These are phyloP conservation scores for Westerdykella aurantiaca DNA, from an alignment of 2,329 filamentous ascomycete species.

Conservation along the genomic window DNA sequence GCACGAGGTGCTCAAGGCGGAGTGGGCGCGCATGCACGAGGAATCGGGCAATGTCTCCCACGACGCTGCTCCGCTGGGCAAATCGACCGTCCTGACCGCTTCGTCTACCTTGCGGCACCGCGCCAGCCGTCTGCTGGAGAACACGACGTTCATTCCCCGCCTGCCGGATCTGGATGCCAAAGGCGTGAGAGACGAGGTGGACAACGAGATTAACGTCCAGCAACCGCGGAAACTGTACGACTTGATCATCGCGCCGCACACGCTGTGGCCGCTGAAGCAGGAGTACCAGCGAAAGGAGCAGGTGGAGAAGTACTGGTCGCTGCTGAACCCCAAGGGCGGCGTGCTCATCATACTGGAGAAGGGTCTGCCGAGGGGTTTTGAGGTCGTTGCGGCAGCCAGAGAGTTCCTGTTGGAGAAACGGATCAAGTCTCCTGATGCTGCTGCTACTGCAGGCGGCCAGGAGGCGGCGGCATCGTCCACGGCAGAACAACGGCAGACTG, in stretches of 20 bases:
- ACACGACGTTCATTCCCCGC: slow-evolving; percentile 87
- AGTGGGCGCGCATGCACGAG: slow-evolving; percentile 66
- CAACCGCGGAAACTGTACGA: slow-evolving; percentile 71
- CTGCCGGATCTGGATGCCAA: slow-evolving; percentile 79
- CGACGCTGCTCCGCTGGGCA: slow-evolving; percentile 54
- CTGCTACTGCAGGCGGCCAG: slow-evolving; percentile 37
- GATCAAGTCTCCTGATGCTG: slow-evolving; percentile 60
- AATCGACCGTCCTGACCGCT: slow-evolving; percentile 73
- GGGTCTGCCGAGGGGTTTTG: slow-evolving; percentile 84
- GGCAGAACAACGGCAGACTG: slow-evolving; percentile 21
- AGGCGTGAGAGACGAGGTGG: slow-evolving; percentile 29
- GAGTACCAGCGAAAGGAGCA: slow-evolving; percentile 71
- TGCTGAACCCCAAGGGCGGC: slow-evolving; percentile 77
- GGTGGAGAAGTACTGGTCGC: slow-evolving; percentile 82
- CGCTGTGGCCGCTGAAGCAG: slow-evolving; percentile 69
- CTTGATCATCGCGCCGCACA: slow-evolving; percentile 82
- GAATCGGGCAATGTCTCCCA: slow-evolving; percentile 17
- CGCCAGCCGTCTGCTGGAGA: slow-evolving; percentile 68
- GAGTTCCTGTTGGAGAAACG: slow-evolving; percentile 70
- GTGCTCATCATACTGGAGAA: slow-evolving; percentile 86
- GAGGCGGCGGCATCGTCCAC: slow-evolving; percentile 7
- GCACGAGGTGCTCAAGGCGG: slow-evolving; percentile 70
- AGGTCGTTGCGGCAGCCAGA: slow-evolving; percentile 80
- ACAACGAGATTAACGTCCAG: slow-evolving; percentile 33
- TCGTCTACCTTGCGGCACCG: slow-evolving; percentile 70